phyloP scores from a whole-genome alignment of 2,329 filamentous ascomycete species.

The Fusarium lyarnte region DNA sequence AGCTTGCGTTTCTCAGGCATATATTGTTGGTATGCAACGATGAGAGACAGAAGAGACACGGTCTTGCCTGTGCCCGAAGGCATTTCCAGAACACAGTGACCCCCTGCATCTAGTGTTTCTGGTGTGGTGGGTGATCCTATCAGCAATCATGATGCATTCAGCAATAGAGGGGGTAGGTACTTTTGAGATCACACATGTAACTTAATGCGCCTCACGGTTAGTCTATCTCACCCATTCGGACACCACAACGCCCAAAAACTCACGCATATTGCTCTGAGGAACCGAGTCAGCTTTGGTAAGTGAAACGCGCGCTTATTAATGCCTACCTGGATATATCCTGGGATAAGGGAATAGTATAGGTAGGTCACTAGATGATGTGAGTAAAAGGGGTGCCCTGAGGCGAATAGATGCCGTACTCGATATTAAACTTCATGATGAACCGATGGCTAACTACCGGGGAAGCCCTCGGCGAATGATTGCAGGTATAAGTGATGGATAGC shows the following conservation, averaged over 20 bases:
- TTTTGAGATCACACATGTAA: conserved; percentile 68
- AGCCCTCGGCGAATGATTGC: conserved; percentile 24
- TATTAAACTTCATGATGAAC: conserved; percentile 61
- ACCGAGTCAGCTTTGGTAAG: background rate
- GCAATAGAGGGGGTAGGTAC: conserved; percentile 44
- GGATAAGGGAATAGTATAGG: conserved; percentile 68
- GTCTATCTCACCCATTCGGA: background rate
- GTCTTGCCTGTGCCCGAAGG: conserved; percentile 98
- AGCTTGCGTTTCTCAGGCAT: conserved; percentile 94
- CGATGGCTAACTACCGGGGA: conserved; percentile 19
- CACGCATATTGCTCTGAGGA: conserved; percentile 64
- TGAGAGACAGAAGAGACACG: conserved; percentile 91
- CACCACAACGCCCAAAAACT: conserved; percentile 34
- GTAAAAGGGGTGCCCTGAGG: background rate
- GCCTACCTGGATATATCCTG: conserved; percentile 65
- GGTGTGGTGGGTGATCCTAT: background rate
- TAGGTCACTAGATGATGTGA: conserved; percentile 57
- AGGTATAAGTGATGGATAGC: conserved; percentile 6
- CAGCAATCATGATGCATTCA: background rate
- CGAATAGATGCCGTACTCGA: conserved; percentile 53
- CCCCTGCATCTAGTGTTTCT: conserved; percentile 89
- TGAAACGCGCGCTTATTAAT: background rate
- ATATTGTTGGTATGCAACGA: conserved; percentile 95
- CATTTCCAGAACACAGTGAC: conserved; percentile 98
- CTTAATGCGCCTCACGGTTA: conserved; percentile 43